These are phyloP conservation scores for Cylindrodendrum hubeiense DNA, from an alignment of 2,329 filamentous ascomycete genomes.

Conservation along the genomic window DNA sequence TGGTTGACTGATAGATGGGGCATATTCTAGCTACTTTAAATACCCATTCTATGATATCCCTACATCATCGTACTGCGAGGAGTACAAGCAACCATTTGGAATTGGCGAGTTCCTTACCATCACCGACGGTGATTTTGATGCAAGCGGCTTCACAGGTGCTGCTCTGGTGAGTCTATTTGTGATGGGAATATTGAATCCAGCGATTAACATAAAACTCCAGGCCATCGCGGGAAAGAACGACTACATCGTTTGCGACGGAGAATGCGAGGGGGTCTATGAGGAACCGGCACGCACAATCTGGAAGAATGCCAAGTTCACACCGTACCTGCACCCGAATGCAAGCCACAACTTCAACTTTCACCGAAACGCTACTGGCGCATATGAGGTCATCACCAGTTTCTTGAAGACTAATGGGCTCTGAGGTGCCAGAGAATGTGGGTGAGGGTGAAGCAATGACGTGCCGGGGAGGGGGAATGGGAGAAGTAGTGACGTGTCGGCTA, in stretches of 20 bases:
- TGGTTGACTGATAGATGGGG: background rate
- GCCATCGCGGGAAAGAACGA: slow-evolving; percentile 32
- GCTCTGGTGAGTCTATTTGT: slow-evolving; percentile 18
- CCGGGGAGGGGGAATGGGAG: background rate
- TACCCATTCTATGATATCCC: slow-evolving; percentile 31
- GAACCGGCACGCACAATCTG: slow-evolving; percentile 37
- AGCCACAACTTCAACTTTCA: slow-evolving; percentile 38
- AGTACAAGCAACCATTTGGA: slow-evolving; percentile 30
- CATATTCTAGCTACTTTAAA: slow-evolving; percentile 29
- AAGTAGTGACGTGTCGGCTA: background rate
- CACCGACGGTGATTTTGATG: slow-evolving; percentile 31
- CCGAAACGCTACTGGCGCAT: slow-evolving; percentile 28
- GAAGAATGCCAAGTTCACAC: slow-evolving; percentile 29
- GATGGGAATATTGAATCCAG: background rate
- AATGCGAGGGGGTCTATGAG: slow-evolving; percentile 44
- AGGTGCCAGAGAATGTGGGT: background rate
- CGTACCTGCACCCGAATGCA: slow-evolving; percentile 31
- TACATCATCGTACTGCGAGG: slow-evolving; percentile 26
- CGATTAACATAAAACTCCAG: background rate
- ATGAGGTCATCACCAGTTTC: slow-evolving; percentile 30
- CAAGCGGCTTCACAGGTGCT: slow-evolving; percentile 30
- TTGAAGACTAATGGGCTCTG: slow-evolving; percentile 22
- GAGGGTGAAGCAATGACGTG: background rate
- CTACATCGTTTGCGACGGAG: slow-evolving; percentile 43
- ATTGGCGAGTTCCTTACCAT: slow-evolving; percentile 36